These are phyloP conservation scores for Penicillium turbatum DNA, from an alignment of 495 filamentous ascomycete genomes.

Conservation along the genomic window DNA sequence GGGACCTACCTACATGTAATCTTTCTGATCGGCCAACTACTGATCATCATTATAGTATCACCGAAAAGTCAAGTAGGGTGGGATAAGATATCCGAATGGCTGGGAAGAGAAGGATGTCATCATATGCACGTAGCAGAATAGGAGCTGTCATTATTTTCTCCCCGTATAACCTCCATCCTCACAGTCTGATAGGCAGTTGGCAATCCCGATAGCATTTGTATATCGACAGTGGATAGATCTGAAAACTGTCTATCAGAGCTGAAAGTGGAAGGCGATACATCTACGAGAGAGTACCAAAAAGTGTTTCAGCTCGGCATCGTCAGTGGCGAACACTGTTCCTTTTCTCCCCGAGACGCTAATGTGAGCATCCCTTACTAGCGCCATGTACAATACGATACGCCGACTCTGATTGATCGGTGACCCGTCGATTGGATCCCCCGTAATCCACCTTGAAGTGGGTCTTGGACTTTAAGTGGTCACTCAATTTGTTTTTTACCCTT, in stretches of 20 bases:
- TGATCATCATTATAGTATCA: constrained; percentile 4
- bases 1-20: neutral
- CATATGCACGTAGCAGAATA: constrained; percentile 12
- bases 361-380: constrained; percentile 22
- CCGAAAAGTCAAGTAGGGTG: neutral
- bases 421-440: constrained; percentile 15
- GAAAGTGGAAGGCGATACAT: neutral
- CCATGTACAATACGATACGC: constrained; percentile 4
- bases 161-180: constrained; percentile 19
- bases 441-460: constrained; percentile 8
- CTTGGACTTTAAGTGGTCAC: constrained; percentile 1
- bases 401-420: constrained; percentile 8
- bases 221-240: constrained; percentile 3
- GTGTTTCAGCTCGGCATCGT: constrained; percentile 9
- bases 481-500: constrained; percentile 8
- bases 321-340: constrained; percentile 20
- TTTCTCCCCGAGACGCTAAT: constrained; percentile 22
- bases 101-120: constrained; percentile 15
- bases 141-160: neutral
- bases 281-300: neutral
- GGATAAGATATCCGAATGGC: neutral
- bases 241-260: neutral
- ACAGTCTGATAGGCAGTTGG: neutral
- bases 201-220: no score
- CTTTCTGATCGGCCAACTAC: neutral